phyloP scores from a whole-genome alignment of 192 early-diverging fungal genomes.

The Linnemannia elongata region DNA sequence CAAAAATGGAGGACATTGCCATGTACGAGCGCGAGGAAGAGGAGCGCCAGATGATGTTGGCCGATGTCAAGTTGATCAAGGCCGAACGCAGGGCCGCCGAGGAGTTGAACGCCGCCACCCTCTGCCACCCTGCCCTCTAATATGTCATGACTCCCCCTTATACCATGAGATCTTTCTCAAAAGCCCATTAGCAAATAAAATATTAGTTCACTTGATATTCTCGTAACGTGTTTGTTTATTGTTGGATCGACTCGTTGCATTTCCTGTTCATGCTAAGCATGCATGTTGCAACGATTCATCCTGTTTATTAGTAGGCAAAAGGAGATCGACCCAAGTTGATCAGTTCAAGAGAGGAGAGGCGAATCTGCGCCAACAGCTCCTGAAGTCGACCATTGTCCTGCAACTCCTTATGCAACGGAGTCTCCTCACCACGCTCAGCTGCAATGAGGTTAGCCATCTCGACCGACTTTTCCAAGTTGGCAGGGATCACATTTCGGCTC shows the following conservation, averaged over 20 bases:
- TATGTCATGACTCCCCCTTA: background rate
- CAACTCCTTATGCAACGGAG: slow-evolving; percentile 61
- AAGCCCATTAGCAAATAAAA: background rate
- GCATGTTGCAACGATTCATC: no score
- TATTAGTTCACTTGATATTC: no score
- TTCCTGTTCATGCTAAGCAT: no score
- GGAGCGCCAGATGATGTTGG: slow-evolving; percentile 36
- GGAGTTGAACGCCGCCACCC: slow-evolving; percentile 24
- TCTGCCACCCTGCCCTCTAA: slow-evolving; percentile 1
- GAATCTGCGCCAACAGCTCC: slow-evolving; percentile 64
- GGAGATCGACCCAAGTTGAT: slow-evolving; percentile 27
- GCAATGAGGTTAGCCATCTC: slow-evolving; percentile 70
- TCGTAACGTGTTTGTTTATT: no score
- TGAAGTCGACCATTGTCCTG: slow-evolving; percentile 60
- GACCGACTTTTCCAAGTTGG: slow-evolving; percentile 57
- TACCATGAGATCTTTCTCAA: background rate
- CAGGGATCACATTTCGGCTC: slow-evolving; percentile 66
- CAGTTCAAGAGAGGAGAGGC: slow-evolving; percentile 57
- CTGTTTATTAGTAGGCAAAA: slow-evolving; percentile 25
- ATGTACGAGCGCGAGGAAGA: slow-evolving; percentile 52
- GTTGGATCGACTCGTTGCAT: no score
- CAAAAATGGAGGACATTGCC: slow-evolving; percentile 51
- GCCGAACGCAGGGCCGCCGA: slow-evolving; percentile 36
- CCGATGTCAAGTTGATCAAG: slow-evolving; percentile 43
- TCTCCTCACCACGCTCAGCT: slow-evolving; percentile 56